phyloP scores from a whole-genome alignment of 148 eudicot genomes.

The Hydrangea macrophylla region DNA sequence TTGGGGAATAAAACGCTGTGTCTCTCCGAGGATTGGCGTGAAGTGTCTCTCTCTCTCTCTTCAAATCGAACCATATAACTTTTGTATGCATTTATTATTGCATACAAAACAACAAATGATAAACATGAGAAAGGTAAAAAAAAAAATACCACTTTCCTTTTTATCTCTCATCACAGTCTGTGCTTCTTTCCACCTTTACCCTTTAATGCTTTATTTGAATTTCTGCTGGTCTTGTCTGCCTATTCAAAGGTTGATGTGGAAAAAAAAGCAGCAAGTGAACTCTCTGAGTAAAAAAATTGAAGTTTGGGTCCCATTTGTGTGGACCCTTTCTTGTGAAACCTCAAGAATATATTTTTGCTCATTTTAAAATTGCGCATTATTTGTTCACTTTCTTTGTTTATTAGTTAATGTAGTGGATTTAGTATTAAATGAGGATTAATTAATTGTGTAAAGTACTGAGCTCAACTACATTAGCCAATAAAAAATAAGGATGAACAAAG shows the following conservation, averaged over 20 bases:
- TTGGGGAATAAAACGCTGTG: slow-evolving; percentile 32
- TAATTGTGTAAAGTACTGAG: too few relatives aligned
- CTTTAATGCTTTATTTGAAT: slow-evolving; percentile 42
- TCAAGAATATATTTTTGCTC: too few relatives aligned
- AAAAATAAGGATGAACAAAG: too few relatives aligned
- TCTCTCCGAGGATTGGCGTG: slow-evolving; percentile 37
- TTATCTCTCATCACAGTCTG: slow-evolving; percentile 29
- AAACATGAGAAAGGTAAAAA: slow-evolving; percentile 32
- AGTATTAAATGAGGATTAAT: too few relatives aligned
- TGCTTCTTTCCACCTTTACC: slow-evolving; percentile 26
- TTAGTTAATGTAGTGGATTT: too few relatives aligned
- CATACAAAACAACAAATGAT: slow-evolving; percentile 28
- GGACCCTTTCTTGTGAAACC: slow-evolving; percentile 8
- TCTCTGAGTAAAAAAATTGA: not conserved
- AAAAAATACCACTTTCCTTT: not conserved
- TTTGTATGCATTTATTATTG: slow-evolving; percentile 20
- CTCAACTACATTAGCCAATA: too few relatives aligned
- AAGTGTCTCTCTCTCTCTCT: slow-evolving; percentile 6
- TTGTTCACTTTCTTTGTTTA: too few relatives aligned
- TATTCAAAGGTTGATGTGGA: slow-evolving; percentile 30
- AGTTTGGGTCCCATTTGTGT: slow-evolving; percentile 1
- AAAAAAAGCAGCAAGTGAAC: slow-evolving; percentile 4
- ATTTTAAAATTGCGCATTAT: too few relatives aligned
- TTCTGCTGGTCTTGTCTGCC: slow-evolving; percentile 39
- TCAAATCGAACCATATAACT: not conserved